phyloP scores from a whole-genome alignment of 768 basidiomycete species.

The Amanita rubescens region DNA sequence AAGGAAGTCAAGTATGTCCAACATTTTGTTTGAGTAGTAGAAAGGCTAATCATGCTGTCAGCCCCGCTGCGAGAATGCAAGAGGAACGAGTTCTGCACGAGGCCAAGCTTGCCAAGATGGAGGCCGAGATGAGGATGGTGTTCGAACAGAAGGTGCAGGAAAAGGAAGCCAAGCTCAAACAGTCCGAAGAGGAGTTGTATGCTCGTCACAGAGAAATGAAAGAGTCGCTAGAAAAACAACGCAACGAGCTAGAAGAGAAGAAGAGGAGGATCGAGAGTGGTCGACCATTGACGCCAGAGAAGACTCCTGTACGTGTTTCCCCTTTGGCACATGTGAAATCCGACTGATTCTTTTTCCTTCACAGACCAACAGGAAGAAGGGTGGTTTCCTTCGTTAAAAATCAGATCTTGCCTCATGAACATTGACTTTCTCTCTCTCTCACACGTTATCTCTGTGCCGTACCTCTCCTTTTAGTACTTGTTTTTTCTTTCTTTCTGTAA shows the following conservation, averaged over 20 bases:
- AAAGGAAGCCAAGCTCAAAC: slow-evolving; percentile 98
- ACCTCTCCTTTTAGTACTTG: slow-evolving; percentile 16
- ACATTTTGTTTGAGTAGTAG: background rate
- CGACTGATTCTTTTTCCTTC: slow-evolving; percentile 11
- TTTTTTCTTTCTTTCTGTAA: slow-evolving; percentile 30
- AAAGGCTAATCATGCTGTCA: slow-evolving; percentile 25
- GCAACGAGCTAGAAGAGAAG: slow-evolving; percentile 94
- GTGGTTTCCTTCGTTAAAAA: slow-evolving; percentile 57
- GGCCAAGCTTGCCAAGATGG: slow-evolving; percentile 97
- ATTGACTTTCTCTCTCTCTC: slow-evolving; percentile 21
- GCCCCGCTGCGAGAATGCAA: slow-evolving; percentile 92
- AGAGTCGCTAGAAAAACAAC: slow-evolving; percentile 96
- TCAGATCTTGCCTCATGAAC: slow-evolving; percentile 22
- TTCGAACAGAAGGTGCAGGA: slow-evolving; percentile 99
- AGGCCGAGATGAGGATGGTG: slow-evolving; percentile 99
- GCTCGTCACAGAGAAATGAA: slow-evolving; percentile 99
- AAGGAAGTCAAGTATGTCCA: slow-evolving; percentile 93
- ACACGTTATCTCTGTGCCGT: slow-evolving; percentile 20
- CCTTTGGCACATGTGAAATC: slow-evolving; percentile 9
- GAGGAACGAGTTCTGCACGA: slow-evolving; percentile 96
- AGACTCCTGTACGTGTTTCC: slow-evolving; percentile 61
- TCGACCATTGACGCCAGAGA: slow-evolving; percentile 92
- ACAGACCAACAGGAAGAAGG: slow-evolving; percentile 63
- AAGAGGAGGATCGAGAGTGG: slow-evolving; percentile 94
- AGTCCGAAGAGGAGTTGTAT: slow-evolving; percentile 98